phyloP scores from a whole-genome alignment of 2,329 filamentous ascomycete genomes.

The Gremmenia infestans region DNA sequence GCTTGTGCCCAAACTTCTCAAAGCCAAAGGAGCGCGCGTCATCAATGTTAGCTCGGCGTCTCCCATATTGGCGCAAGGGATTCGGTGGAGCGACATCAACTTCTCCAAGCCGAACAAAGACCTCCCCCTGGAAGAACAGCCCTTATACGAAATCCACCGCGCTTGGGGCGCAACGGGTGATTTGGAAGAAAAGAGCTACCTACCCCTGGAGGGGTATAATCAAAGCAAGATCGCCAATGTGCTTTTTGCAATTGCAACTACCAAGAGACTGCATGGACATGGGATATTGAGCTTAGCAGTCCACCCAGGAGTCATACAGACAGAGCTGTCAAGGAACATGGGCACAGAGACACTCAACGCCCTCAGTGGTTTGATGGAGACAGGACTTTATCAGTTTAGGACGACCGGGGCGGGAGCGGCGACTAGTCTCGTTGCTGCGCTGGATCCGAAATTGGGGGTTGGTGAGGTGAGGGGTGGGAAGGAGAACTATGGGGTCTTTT shows the following conservation, averaged over 20 bases:
- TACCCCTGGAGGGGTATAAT: conserved; percentile 34
- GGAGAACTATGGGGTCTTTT: conserved; percentile 31
- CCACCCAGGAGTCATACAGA: conserved; percentile 28
- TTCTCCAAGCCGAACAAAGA: conserved; percentile 33
- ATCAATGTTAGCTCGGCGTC: conserved; percentile 23
- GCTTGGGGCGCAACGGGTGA: conserved; percentile 23
- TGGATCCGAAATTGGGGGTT: conserved; percentile 30
- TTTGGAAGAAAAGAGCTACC: conserved; percentile 26
- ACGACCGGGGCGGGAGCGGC: conserved; percentile 10
- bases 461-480: conserved; percentile 22
- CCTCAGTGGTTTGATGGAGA: neutral
- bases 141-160: conserved; percentile 22
- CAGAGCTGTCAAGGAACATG: conserved; percentile 29
- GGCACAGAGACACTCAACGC: neutral
- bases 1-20: conserved; percentile 14
- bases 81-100: conserved; percentile 35
- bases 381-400: neutral
- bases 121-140: conserved; percentile 31
- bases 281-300: conserved; percentile 28
- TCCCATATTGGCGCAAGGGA: conserved; percentile 16
- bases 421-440: conserved; percentile 35
- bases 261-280: conserved; percentile 21
- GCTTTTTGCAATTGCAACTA: conserved; percentile 30
- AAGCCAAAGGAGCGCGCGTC: conserved; percentile 11
- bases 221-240: conserved; percentile 35